Base-by-base conservation (phyloP, 352 stramenopile genomes). In the Globisporangium viniferum region DNA sequence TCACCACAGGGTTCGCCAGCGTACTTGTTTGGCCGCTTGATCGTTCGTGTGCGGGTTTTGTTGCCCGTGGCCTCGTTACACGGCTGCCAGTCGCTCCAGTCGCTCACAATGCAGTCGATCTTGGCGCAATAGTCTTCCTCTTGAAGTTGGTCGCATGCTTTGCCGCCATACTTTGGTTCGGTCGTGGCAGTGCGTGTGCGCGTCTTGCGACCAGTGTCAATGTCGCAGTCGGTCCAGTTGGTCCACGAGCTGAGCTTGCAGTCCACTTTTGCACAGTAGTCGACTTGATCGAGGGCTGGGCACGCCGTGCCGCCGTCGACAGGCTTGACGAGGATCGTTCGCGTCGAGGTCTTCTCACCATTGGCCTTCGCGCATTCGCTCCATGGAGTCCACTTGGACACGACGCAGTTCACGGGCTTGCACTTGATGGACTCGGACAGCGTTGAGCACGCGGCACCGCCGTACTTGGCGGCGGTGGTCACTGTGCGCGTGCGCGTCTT, bases 391-490 rank as follows among this genome's bases (percentile, higher is more conserved):
- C 82, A 93, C 10, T 74, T 67, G 33, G 72, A 80, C 41, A 91
- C 80, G 46, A 82, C 70, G 33, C 85, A 93, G 66, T 80, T 71
- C 27, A 90, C 75, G 0, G 83, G 80, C 60, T 70, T 71, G 66
- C 84, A 92, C 33, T 73, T 71, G 41, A 83, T 63, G 20, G 80
- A 77, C 41, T 92, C 84, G 24, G 68, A 72, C 22, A 92, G 71
- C 5, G 67, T 62, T 0, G 77, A 78, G 59, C 84, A 92, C 1
- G 66, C 63, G 1, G 64, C 64, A 4, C 84, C 84, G 41, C 73
- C 73, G 59, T 78, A 77, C 29, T 60, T 66, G 0, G 72, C 61
- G n/a, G 57, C 36, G 1, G 72, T 63, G 3, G 64, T 80, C 54
- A 88, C 60, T 0, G 51, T 68, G 2, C 84, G 80, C 35, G 70